Base-by-base conservation (phyloP, 2,329 filamentous ascomycete species). In the Stachybotrys echinatus region DNA sequence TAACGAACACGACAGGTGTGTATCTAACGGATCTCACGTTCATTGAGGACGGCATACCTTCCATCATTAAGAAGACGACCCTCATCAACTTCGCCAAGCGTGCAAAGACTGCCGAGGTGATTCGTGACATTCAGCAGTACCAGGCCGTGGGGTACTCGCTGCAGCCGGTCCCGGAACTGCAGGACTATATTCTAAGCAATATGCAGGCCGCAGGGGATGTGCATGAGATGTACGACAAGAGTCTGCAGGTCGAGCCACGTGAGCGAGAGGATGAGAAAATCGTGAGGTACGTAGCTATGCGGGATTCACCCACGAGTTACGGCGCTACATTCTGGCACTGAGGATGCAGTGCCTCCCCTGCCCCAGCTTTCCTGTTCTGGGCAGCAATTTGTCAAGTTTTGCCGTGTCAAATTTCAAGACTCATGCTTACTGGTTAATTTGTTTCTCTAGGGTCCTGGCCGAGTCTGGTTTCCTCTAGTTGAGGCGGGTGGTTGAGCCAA, bases 211-310 rank as follows among this genome's bases (percentile, higher is more conserved):
- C 94, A 4, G 89, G 91, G 48, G 92, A 97, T 67, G 94, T 99
- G 55, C 92, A 97, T 69, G 92, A 97, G 76, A 97, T 97, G 94
- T 99, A 97, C 75, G 92, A 97, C 70, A 92, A 92, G 78, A 96
- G 91, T 73, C 76, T 99, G 72, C 80, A 86, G 63, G 85, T 99
- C 53, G 94, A 99, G 69, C 94, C 94, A 55, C 83, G 94, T 62
- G 94, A 99, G 75, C 83, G 94, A 62, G 94, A 99, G 74, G 94
- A 99, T 66, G 94, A 99, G 74, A 97, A 97, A 80, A 97, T 99
- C 77, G 92, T 96, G 66, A 95, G 94, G 92, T 95, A 85, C 63
- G 82, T 78, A 56, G 48, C 61, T 56, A 57, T 61, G 51, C 58
- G 54, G 54, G 53, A 60, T 50, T 59, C 59, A 23, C 55, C 58